phyloP scores from a whole-genome alignment of 164 flowering plant genomes.

The Saururus chinensis region DNA sequence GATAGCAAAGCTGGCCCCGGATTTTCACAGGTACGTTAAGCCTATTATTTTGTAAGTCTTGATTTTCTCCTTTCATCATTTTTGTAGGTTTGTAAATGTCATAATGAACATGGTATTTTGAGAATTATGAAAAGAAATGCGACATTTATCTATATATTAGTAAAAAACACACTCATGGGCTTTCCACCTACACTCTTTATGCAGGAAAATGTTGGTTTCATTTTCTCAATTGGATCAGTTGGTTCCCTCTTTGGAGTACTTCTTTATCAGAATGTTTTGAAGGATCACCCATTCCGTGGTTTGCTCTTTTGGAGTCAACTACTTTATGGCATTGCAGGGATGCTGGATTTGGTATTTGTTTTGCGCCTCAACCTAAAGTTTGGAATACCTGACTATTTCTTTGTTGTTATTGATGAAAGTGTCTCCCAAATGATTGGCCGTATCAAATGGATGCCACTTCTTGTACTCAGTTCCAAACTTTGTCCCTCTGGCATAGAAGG shows the following conservation, averaged over 20 bases:
- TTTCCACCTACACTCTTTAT: slow-evolving; percentile 1
- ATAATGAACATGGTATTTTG: no score
- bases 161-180: neutral
- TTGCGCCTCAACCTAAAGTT: slow-evolving; percentile 56
- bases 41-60: neutral
- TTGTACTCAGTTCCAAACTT: slow-evolving; percentile 83
- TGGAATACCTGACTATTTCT: slow-evolving; percentile 74
- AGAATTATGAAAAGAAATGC: no score
- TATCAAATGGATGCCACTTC: slow-evolving; percentile 96
- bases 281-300: slow-evolving; percentile 61
- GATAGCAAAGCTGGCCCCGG: slow-evolving; percentile 70
- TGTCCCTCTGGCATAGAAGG: slow-evolving; percentile 98
- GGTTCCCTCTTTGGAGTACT: slow-evolving; percentile 75
- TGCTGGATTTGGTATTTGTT: slow-evolving; percentile 79
- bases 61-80: neutral
- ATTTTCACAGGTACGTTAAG: slow-evolving; percentile 75
- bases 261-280: slow-evolving; percentile 62
- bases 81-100: neutral
- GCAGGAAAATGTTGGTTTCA: slow-evolving; percentile 73
- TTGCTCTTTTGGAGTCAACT: slow-evolving; percentile 80
- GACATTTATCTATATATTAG: no score
- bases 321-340: slow-evolving; percentile 58
- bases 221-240: slow-evolving; percentile 66
- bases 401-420: slow-evolving; percentile 58
- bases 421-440: slow-evolving; percentile 53